Evolutionary conservation across 208 protist genomes (phyloP).

Genomic region (Leishmania mexicana): DNA sequence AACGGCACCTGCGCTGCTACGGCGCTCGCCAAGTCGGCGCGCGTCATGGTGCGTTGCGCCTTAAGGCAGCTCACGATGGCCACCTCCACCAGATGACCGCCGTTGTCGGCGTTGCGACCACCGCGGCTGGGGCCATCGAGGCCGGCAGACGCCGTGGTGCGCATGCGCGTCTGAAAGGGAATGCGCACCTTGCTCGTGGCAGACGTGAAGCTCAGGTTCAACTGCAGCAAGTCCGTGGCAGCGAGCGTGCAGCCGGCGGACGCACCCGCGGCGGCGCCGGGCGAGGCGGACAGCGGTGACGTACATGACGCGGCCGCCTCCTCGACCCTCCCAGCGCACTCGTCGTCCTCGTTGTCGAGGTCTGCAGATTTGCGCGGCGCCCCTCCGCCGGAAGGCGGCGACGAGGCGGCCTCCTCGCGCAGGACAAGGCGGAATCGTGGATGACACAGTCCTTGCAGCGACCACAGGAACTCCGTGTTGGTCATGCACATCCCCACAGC

Average conservation of each 20-base stretch:
- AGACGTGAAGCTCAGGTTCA: conserved; percentile 51
- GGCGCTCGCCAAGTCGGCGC: conserved; percentile 86
- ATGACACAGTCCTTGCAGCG: conserved; percentile 62
- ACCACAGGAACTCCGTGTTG: conserved; percentile 38
- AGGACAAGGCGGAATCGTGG: conserved; percentile 49
- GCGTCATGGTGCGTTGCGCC: conserved; percentile 61
- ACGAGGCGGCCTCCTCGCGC: conserved; percentile 10
- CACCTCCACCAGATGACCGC: conserved; percentile 90
- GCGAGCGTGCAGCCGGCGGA: conserved; percentile 5
- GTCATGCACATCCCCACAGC: conserved; percentile 63
- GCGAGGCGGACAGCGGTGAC: neutral
- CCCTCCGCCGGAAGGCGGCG: neutral
- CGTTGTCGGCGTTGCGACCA: conserved; percentile 48
- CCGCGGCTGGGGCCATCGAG: conserved; percentile 19
- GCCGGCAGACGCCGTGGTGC: conserved; percentile 10
- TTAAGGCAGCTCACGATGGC: conserved; percentile 96
- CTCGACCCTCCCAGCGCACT: neutral
- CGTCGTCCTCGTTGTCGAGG: conserved; percentile 7
- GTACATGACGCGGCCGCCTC: neutral
- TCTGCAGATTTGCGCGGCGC: neutral
- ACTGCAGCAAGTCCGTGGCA: conserved; percentile 36
- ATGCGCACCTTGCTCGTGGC: conserved; percentile 44
- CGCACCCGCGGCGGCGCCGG: neutral
- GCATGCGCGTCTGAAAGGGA: conserved; percentile 32
- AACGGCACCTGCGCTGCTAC: conserved; percentile 87